These are phyloP conservation scores for Massariosphaeria phaeospora DNA, from an alignment of 495 filamentous ascomycete genomes.

Conservation along the genomic window DNA sequence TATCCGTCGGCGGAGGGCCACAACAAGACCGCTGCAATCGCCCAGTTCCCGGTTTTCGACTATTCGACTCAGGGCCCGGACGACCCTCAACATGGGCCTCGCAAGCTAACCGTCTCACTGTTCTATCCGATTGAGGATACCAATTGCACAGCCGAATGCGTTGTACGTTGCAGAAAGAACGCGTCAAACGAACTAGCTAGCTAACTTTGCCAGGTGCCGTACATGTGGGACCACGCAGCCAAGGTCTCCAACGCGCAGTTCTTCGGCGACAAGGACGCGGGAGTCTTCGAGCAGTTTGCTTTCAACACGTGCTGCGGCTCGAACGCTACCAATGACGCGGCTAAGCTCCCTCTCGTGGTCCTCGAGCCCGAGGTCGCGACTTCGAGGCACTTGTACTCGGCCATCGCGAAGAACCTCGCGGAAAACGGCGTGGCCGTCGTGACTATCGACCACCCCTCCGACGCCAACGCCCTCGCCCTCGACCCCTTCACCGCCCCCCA, in stretches of 20 bases:
- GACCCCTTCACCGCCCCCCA: not conserved
- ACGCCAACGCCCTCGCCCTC: not conserved
- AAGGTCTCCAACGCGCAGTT: not conserved
- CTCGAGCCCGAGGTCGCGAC: slow-evolving; percentile 60
- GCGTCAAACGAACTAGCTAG: too few relatives aligned
- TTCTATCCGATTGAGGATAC: too few relatives aligned
- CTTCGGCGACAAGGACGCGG: not conserved
- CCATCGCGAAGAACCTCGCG: not conserved
- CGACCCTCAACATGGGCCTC: too few relatives aligned
- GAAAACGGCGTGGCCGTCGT: not conserved
- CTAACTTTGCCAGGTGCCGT: too few relatives aligned
- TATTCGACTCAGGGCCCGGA: too few relatives aligned
- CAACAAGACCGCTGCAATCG: too few relatives aligned
- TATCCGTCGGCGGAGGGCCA: too few relatives aligned
- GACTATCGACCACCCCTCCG: slow-evolving; percentile 7
- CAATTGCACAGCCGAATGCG: too few relatives aligned
- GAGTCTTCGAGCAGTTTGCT: slow-evolving; percentile 26
- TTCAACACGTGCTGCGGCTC: slow-evolving; percentile 1
- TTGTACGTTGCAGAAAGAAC: too few relatives aligned
- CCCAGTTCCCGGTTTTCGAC: too few relatives aligned
- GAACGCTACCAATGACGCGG: not conserved
- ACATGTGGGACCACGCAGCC: not conserved
- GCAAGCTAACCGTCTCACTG: too few relatives aligned
- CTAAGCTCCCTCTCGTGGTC: slow-evolving; percentile 49
- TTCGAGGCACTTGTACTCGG: slow-evolving; percentile 32